phyloP scores from a whole-genome alignment of 306 rosid species.

The Nissolia schottii region DNA sequence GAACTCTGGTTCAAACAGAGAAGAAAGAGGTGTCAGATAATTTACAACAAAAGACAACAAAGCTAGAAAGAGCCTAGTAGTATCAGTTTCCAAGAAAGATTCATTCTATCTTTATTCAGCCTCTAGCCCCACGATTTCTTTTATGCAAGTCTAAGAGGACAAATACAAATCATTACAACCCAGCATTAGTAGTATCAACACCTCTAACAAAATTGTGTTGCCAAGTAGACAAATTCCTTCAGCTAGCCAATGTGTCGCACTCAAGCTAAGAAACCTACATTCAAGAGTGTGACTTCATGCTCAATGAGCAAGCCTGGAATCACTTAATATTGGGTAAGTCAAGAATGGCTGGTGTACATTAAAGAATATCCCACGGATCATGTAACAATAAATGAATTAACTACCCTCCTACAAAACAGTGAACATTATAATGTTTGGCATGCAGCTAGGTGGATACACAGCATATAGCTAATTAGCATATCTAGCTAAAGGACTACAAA shows the following conservation, averaged over 20 bases:
- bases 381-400: slow-evolving; percentile 13
- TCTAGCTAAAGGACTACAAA: background rate
- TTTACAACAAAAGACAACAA: background rate
- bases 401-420: slow-evolving; percentile 7
- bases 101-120: background rate
- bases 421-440: background rate
- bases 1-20: slow-evolving; percentile 53
- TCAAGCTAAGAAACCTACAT: background rate
- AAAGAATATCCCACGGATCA: slow-evolving; percentile 12
- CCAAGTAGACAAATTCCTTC: slow-evolving; percentile 4
- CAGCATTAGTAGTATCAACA: background rate
- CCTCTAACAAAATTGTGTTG: background rate
- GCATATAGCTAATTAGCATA: slow-evolving; percentile 5
- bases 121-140: background rate
- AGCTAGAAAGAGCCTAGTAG: slow-evolving; percentile 1
- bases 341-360: background rate
- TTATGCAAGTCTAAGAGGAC: background rate
- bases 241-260: background rate
- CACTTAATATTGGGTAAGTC: background rate
- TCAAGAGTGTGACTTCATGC: slow-evolving; percentile 6
- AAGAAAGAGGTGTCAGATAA: slow-evolving; percentile 4
- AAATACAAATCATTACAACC: background rate
- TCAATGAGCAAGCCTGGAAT: background rate
- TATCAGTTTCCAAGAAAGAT: background rate
- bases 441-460: background rate